Evolutionary conservation across 495 filamentous ascomycete genomes (phyloP), one percentile per base, ranked within the genome.

Genomic region (Xylaria intraflava): DNA sequence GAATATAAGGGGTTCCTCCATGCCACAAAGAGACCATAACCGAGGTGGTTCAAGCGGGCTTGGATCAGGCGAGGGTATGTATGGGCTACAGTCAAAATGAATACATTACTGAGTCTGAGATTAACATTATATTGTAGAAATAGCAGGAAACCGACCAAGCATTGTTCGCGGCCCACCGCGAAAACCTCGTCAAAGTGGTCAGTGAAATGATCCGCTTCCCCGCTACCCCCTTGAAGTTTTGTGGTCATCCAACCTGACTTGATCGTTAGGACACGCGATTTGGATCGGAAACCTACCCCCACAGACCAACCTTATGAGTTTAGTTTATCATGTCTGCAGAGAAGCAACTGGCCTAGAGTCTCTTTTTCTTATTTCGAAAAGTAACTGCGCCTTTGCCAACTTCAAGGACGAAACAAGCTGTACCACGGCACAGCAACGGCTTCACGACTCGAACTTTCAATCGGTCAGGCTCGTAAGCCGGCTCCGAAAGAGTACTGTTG

Each of bases 301-400:
- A 0, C 84, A 85, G 41, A 84, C 90, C 7, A 83, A 79, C 27
- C 77, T 98, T 27, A 80, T 86, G 54, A 86, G 83, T 53, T 73
- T 98, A 16, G 95, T 96, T 53, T 85, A 95, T 56, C 86, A 96
- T 64, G 95, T 96, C 49, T 95, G 89, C 23, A 83, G 78, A 53
- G 90, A 91, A 52, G 84, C 88, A 0, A 83, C 78, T 0, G 87
- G 90, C 19, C 81, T 98, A 31, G 88, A 95, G 67, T 95, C 90
- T 36, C 78, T 97, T 20, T 96, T 96, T 58, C 74, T 96, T 22
- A 98, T 98, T 24, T 93, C 93, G 3, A 97, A 95, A 66, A 96
- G 90, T 68, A 96, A 96, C 62, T 98, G 93, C 64, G 93, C 91
- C 0, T 98, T 98, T 75, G 88, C 95, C 62, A 98, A 98, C 63